Evolutionary conservation across 345 rosid genomes (phyloP), one percentile per base, ranked within the genome.

Genomic region (Pugionium cornutum): DNA sequence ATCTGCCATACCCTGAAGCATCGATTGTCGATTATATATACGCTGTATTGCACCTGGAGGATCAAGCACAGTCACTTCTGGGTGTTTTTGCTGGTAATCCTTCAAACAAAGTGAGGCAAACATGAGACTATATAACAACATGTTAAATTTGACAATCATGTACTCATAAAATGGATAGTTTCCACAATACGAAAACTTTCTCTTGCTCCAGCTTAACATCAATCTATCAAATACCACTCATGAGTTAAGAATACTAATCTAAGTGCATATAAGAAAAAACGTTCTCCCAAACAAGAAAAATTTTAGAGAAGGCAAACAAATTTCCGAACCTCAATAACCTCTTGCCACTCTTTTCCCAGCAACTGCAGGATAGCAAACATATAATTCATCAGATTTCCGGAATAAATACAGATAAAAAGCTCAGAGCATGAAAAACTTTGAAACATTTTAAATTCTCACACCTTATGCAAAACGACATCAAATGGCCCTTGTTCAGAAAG

Each of bases 1-100:
- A 56, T 87, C 84, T 36, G 85, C 88, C 53, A 87, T 91, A 58
- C 83, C 84, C 73, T 83, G 89, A 10, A 92, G 96, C 98, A 92
- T 92, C 8, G 89, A 87, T 64, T 92, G 89, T 34, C 96, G 87
- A 71, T 89, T 87, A 30, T 63, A 70, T 54, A 89, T 69, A 75
- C 71, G 89, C 51, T 74, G 66, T 58, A 89, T 92, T 11, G 98
- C 82, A 79, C 84, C 72, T 35, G 96, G 98, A 64, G 95, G 91
- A 84, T 92, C 98, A 52, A 92, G 76, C 30, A 92, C 83, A 30
- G 79, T 76, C 41, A 87, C 96, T 78, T 87, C 91, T 42, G 95
- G 96, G 77, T 92, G 82, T 63, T 78, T 82, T 72, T 81, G 70
- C 75, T 73, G 76, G 77, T 83, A 89, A 29, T 83, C 98, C 98